Conservation (phyloP, 164 flowering plant species). For the Kalanchoe fedtschenkoi region DNA sequence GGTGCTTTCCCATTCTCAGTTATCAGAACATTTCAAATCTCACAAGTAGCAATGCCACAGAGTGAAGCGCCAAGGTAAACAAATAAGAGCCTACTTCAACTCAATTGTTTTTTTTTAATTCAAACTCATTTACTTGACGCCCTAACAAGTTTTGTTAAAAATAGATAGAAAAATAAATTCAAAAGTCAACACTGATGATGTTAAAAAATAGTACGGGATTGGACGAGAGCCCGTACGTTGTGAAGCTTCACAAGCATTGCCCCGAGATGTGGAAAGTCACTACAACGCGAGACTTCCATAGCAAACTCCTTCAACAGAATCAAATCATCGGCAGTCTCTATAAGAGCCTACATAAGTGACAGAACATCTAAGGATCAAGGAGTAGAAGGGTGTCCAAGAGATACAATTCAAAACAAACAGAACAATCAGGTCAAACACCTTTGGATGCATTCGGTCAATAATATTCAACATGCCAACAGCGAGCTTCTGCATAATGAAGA, state of each 20-base stretch:
- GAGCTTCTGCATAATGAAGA: constrained; percentile 75
- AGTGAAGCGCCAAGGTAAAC: too few relatives aligned
- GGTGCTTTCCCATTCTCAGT: too few relatives aligned
- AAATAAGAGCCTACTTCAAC: too few relatives aligned
- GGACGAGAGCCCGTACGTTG: constrained; percentile 36
- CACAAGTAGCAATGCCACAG: not conserved
- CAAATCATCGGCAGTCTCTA: constrained; percentile 59
- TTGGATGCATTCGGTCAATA: constrained; percentile 53
- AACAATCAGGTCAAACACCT: constrained; percentile 35
- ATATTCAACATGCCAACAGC: constrained; percentile 67
- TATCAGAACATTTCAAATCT: not conserved
- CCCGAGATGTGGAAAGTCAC: constrained; percentile 72
- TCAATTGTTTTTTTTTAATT: not conserved
- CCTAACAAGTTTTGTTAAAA: not conserved
- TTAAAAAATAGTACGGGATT: not conserved
- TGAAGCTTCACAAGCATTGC: constrained; percentile 80
- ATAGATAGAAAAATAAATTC: not conserved
- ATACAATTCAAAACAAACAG: not conserved
- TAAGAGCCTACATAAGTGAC: constrained; percentile 45
- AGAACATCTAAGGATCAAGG: constrained; percentile 6
- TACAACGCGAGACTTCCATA: constrained; percentile 67
- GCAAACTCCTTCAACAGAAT: constrained; percentile 85
- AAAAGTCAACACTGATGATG: not conserved
- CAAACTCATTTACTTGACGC: not conserved
- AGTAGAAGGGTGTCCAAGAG: constrained; percentile 8